Base-by-base conservation (phyloP, 2,329 filamentous ascomycete species). In the Botrytis squamosa region DNA sequence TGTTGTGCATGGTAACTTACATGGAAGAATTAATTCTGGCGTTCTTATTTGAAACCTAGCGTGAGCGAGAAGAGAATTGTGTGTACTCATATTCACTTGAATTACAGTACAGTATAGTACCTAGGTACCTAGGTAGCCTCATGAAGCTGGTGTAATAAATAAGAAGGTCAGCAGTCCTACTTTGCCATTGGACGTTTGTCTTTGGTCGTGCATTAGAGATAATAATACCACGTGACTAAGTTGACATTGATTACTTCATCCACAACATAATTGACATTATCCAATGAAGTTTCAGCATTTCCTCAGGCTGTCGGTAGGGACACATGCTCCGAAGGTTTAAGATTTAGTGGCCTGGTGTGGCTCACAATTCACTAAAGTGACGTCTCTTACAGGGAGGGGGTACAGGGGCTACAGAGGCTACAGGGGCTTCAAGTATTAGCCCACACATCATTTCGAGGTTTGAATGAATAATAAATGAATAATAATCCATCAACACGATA, bases 161-260 rank as follows among this genome's bases (percentile, higher is more conserved):
- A 5, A 44, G 42, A 1, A 44, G 42, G 16, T 44, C 7, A 20
- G 40, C 40, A 42, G 40, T 44, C 6, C 14, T 6, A 44, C 42
- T 44, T 44, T 1, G 42, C 42, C 42, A 44, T 44, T 44, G 16
- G 42, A 44, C 42, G 16, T 44, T 44, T 44, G 16, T 44, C 42
- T 16, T 18, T 46, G 22, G 33, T 14, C 20, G 18, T 16, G 6
- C 16, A 40, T 18, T 62, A n/a, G 59, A n/a, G 10, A 38, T 40
- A 3, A 0, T 1, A 1, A 0, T 4, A 14, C n/a, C 33, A 62
- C 20, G 59, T 62, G 33, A 16, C 0, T 2, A 14, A 3, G 5
- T 1, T 12, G 3, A 33, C 7, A 8, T 20, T 1, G 22, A 40
- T 66, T 22, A 49, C 64, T 3, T 52, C 29, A 52, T n/a, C 44